Evolutionary conservation across 2,329 filamentous ascomycete genomes (phyloP).

Genomic region (Colletotrichum musicola): DNA sequence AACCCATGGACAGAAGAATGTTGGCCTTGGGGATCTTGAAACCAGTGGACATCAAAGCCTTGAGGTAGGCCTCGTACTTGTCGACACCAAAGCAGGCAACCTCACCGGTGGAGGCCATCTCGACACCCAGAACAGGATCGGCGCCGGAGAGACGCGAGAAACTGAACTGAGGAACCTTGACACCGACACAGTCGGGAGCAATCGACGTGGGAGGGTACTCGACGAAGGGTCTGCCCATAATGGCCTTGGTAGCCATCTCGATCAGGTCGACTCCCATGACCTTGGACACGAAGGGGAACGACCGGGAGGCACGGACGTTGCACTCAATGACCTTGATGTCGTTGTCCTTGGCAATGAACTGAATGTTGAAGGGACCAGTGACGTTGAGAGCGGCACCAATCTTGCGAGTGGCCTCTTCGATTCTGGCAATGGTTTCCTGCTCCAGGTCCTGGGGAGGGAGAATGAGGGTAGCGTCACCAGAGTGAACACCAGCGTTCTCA

Average conservation of each 20-base stretch:
- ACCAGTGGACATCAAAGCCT: conserved; percentile 93
- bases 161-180: conserved; percentile 99
- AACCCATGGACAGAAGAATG: conserved; percentile 93
- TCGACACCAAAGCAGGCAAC: conserved; percentile 96
- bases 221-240: conserved; percentile 84
- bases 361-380: conserved; percentile 97
- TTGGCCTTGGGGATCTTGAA: conserved; percentile 98
- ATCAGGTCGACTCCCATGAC: conserved; percentile 98
- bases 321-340: conserved; percentile 99
- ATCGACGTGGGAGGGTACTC: conserved; percentile 86
- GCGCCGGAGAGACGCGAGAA: conserved; percentile 97
- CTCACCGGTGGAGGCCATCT: conserved; percentile 99
- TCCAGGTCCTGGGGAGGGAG: conserved; percentile 94
- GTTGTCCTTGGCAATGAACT: conserved; percentile 99
- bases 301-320: conserved; percentile 95
- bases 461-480: conserved; percentile 95
- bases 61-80: conserved; percentile 98
- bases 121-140: conserved; percentile 95
- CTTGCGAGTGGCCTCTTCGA: conserved; percentile 95
- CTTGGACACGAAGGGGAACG: conserved; percentile 98
- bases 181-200: conserved; percentile 86
- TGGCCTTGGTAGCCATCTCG: conserved; percentile 98
- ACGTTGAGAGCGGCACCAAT: conserved; percentile 95
- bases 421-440: conserved; percentile 86
- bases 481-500: conserved; percentile 98